These are phyloP conservation scores for Juglanconis oblonga DNA, from an alignment of 2,329 filamentous ascomycete genomes.

Conservation along the genomic window DNA sequence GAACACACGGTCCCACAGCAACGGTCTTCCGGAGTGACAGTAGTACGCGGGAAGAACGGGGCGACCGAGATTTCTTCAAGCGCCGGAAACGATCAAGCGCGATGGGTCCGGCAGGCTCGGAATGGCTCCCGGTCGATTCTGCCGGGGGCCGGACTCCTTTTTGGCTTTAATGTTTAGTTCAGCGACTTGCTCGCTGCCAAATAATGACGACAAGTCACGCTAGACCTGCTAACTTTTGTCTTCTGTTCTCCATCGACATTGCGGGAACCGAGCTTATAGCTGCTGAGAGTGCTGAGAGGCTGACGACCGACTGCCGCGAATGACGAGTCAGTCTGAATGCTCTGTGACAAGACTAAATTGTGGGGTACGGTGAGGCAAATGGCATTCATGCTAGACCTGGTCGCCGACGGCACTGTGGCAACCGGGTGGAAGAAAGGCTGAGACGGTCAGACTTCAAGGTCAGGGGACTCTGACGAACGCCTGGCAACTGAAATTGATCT, in stretches of 20 bases:
- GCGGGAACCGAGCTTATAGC: background rate
- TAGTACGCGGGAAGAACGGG: constrained; percentile 10
- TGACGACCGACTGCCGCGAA: background rate
- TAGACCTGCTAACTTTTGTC: background rate
- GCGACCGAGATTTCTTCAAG: constrained; percentile 17
- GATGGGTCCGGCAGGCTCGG: constrained; percentile 10
- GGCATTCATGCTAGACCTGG: background rate
- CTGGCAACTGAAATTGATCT: too few relatives aligned
- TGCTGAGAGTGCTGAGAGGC: background rate
- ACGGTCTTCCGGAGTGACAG: background rate
- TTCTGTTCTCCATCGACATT: background rate
- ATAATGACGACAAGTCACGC: too few relatives aligned
- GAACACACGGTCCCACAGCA: constrained; percentile 5
- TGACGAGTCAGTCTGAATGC: background rate
- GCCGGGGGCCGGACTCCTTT: constrained; percentile 5
- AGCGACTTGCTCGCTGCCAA: background rate
- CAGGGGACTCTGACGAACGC: too few relatives aligned
- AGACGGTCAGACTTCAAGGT: background rate
- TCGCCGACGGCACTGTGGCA: background rate
- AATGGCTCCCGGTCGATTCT: constrained; percentile 10
- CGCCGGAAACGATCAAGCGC: constrained; percentile 12
- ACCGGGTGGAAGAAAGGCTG: too few relatives aligned
- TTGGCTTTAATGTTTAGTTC: too few relatives aligned
- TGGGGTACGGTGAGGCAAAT: background rate
- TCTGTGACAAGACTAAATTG: background rate